Base-by-base conservation (phyloP, 2,329 filamentous ascomycete genomes). In the Parafenestella ontariensis region DNA sequence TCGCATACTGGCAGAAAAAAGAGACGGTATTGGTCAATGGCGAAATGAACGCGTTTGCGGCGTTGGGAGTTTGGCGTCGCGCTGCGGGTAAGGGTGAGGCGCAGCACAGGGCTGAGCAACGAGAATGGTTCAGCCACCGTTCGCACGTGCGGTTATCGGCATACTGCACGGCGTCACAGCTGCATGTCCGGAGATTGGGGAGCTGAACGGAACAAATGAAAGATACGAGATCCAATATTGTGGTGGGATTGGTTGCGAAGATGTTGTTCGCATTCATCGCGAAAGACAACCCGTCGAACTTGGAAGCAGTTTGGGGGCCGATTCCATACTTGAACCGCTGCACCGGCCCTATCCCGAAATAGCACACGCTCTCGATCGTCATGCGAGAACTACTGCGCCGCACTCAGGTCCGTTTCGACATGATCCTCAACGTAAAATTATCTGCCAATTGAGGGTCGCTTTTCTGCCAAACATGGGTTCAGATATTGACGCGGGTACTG, bases 1-100 rank as follows among this genome's bases (percentile, higher is more conserved):
- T 64, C 52, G 54, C 41, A 39, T 54, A 40, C 43, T 52, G 68
- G 67, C 68, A 71, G 65, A 70, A 70, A 70, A 52, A 54, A 20
- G n/a, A 17, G 1, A 9, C 5, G 7, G 41, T n/a, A 69, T 70
- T 70, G 66, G 66, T 44, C 36, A 39, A 13, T 9, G 18, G 34
- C 17, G 28, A 47, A 26, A 51, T 54, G 58, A 51, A 46, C 33
- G 34, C 29, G 41, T 46, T 52, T 52, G 54, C 44, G 29, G 53
- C 52, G 28, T 49, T n/a, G 41, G 34, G 17, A 24, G 50, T 49
- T 57, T 55, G 44, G 57, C 48, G 51, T 39, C 49, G 54, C 49
- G 52, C 50, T 42, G 29, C 20, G 17, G 49, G 48, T 36, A 46
- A 46, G 45, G 55, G 36, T 40, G 58, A 60, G 57, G 57, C 54